Evolutionary conservation across 176 grass and related monocot species (phyloP).

Genomic region (Rhynchospora tenuis): DNA sequence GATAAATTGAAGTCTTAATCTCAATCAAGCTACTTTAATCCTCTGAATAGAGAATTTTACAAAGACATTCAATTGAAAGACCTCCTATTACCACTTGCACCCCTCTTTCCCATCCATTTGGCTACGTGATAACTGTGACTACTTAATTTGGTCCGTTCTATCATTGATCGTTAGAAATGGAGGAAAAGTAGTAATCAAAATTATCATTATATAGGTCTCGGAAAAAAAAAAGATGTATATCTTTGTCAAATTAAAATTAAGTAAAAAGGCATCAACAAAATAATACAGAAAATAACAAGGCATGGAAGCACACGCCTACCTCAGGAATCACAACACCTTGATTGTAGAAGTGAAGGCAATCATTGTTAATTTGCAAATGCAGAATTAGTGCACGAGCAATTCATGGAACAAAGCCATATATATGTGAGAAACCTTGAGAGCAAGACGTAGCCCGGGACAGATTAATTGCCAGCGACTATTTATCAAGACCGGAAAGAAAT

Average conservation of each 20-base stretch:
- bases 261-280: too few species aligned
- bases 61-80: background rate
- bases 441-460: conserved; percentile 33
- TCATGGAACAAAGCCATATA: background rate
- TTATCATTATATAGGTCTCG: too few species aligned
- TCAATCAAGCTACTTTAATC: background rate
- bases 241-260: too few species aligned
- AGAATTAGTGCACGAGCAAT: background rate
- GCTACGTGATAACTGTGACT: background rate
- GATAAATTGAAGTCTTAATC: background rate
- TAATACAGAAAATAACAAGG: too few species aligned
- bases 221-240: too few species aligned
- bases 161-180: background rate
- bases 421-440: conserved; percentile 17
- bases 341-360: background rate
- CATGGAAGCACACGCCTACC: background rate
- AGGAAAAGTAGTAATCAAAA: background rate
- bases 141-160: background rate
- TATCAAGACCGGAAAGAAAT: background rate
- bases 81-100: background rate
- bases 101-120: background rate
- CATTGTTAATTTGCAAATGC: background rate
- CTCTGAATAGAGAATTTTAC: background rate
- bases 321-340: background rate
- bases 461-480: conserved; percentile 22